Conservation (phyloP, 129 eudicot species). For the Arctium lappa region DNA sequence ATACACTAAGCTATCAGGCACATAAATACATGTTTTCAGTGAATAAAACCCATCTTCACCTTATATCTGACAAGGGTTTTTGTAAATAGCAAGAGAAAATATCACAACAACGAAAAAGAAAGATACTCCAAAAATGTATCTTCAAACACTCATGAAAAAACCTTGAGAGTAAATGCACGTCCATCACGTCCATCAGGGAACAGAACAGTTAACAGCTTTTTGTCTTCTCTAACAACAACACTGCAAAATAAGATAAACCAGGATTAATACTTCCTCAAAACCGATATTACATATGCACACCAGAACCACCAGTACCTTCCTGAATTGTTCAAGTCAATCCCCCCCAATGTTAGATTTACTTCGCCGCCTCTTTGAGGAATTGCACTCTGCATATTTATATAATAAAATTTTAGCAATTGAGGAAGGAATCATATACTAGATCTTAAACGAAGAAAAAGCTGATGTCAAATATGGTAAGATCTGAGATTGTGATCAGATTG, state of each 20-base stretch:
- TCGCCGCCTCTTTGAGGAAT: conserved; percentile 96
- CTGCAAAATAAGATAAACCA: conserved; percentile 44
- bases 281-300: not conserved
- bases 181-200: conserved; percentile 99
- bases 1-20: not conserved
- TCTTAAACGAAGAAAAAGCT: not conserved
- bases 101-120: not conserved
- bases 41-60: not conserved
- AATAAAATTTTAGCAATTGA: conserved; percentile 21
- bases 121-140: not conserved
- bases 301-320: conserved; percentile 65
- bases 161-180: conserved; percentile 95
- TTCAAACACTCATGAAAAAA: conserved; percentile 7
- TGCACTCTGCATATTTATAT: conserved; percentile 58
- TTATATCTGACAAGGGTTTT: no score
- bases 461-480: not conserved
- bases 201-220: conserved; percentile 81
- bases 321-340: conserved; percentile 93
- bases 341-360: conserved; percentile 92
- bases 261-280: not conserved
- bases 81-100: no score
- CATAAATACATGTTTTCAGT: not conserved
- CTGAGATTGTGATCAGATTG: not conserved
- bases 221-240: conserved; percentile 96
- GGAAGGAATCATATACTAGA: not conserved